Conservation (phyloP, 2,329 filamentous ascomycete species). For the Paramyrothecium sp. region DNA sequence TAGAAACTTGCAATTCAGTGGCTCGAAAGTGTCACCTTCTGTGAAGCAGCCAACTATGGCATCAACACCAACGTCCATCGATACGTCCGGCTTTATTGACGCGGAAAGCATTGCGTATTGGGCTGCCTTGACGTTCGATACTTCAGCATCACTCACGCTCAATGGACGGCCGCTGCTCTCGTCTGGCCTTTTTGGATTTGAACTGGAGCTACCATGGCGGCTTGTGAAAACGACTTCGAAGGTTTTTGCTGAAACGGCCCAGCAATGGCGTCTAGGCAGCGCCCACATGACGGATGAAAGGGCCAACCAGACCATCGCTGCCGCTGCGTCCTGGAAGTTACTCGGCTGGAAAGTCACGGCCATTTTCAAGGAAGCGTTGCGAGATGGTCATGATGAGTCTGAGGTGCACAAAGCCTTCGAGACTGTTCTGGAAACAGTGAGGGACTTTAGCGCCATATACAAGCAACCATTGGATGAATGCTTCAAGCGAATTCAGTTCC, state of each 20-base stretch:
- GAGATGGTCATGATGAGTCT: conserved; percentile 27
- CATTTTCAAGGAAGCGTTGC: conserved; percentile 27
- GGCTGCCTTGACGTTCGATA: conserved; percentile 40
- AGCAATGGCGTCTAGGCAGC: conserved; percentile 20
- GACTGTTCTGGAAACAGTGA: conserved; percentile 21
- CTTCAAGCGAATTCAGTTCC: conserved; percentile 26
- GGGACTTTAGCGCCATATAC: conserved; percentile 23
- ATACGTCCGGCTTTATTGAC: conserved; percentile 29
- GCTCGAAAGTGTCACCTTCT: conserved; percentile 33
- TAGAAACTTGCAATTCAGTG: conserved; percentile 36
- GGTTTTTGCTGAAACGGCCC: conserved; percentile 23
- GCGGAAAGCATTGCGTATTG: conserved; percentile 38
- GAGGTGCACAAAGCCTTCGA: conserved; percentile 22
- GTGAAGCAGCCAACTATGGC: conserved; percentile 14
- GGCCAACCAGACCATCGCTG: conserved; percentile 27
- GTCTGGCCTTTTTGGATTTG: conserved; percentile 32
- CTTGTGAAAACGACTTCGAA: conserved; percentile 24
- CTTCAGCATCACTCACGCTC: conserved; percentile 37
- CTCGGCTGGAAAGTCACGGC: conserved; percentile 28
- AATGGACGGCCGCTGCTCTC: conserved; percentile 36
- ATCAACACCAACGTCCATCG: conserved; percentile 22
- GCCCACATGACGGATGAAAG: conserved; percentile 27
- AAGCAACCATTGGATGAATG: conserved; percentile 25
- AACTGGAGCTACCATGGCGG: conserved; percentile 25
- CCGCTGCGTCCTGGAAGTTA: conserved; percentile 24